Evolutionary conservation across 2,329 filamentous ascomycete species (phyloP).

Genomic region (Chrysosporium queenslandicum): DNA sequence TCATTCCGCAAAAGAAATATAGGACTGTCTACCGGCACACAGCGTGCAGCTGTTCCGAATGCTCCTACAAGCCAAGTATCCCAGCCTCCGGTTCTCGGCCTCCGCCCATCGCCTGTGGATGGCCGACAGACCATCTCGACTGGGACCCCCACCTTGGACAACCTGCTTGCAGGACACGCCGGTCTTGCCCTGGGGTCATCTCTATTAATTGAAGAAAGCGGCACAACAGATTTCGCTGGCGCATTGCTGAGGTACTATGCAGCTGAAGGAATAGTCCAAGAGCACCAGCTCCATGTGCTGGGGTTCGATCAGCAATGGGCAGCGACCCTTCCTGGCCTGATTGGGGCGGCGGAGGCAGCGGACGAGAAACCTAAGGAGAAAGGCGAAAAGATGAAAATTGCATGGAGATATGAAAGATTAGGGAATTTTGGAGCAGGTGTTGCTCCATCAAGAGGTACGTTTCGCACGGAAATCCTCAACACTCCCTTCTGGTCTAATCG

Average conservation of each 20-base stretch:
- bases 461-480: background rate
- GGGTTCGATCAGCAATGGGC: constrained; percentile 73
- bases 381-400: constrained; percentile 91
- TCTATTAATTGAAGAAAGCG: constrained; percentile 73
- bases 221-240: constrained; percentile 88
- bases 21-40: constrained; percentile 39
- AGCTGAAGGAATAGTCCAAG: constrained; percentile 84
- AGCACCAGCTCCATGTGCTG: constrained; percentile 77
- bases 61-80: constrained; percentile 17
- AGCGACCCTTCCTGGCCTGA: constrained; percentile 68
- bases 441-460: constrained; percentile 52
- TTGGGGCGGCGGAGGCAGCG: constrained; percentile 40
- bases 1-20: constrained; percentile 60
- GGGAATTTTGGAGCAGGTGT: constrained; percentile 55
- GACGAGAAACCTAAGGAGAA: constrained; percentile 36
- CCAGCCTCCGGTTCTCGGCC: constrained; percentile 36
- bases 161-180: constrained; percentile 72
- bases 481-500: no score
- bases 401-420: constrained; percentile 88
- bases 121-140: constrained; percentile 84
- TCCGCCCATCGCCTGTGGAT: constrained; percentile 79
- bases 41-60: constrained; percentile 27
- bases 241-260: constrained; percentile 79
- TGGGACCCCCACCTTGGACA: constrained; percentile 75
- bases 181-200: constrained; percentile 74